Base-by-base conservation (phyloP, 805 yeast species). In the Maudiozyma bulderi region DNA sequence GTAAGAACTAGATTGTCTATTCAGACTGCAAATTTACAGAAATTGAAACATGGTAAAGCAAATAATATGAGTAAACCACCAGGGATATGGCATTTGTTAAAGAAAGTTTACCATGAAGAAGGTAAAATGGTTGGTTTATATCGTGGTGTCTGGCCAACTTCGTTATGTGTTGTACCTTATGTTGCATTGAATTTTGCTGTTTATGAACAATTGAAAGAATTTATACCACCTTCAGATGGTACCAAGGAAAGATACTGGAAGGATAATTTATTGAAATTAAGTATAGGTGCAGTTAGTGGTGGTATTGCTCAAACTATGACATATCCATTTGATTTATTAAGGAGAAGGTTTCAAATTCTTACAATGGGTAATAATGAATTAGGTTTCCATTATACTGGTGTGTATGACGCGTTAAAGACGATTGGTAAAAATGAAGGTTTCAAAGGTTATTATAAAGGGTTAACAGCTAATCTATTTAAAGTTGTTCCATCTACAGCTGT, bases 401-500 rank as follows among this genome's bases (percentile, higher is more conserved):
- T 86, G 3, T 58, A 73, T 61, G 84, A 86, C 57, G 98, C 97
- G 0, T 64, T 91, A 33, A 62, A 68, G 3, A 76, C 84, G 5
- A 87, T 91, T 37, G 81, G 84, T 50, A 73, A 68, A 53, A 68
- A 73, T 20, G 98, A 91, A 65, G 91, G 93, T 0, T n/a, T 76
- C 6, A 52, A 58, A 7, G 96, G 89, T 0, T 84, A 89, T 52
- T 93, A 93, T 63, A 82, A 85, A 56, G 99, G 99, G 0, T 65
- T 93, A n/a, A 68, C 80, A 1, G 85, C 95, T 1, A 90, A 88
- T 54, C 61, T 91, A 14, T 52, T 85, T 1, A 72, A 98, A 45
- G 96, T 90, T 0, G 74, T 93, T 3, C 99, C 99, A 0, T 89
- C 96, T 1, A 90, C 97, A 3, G 98, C 98, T 4, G 88, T 90